A percentile compares a stretch with the other conserved stretches of the same genome.
Evolutionary conservation across 2,329 filamentous ascomycete species (phyloP).

Genomic region (Thielaviopsis ethacetica): DNA sequence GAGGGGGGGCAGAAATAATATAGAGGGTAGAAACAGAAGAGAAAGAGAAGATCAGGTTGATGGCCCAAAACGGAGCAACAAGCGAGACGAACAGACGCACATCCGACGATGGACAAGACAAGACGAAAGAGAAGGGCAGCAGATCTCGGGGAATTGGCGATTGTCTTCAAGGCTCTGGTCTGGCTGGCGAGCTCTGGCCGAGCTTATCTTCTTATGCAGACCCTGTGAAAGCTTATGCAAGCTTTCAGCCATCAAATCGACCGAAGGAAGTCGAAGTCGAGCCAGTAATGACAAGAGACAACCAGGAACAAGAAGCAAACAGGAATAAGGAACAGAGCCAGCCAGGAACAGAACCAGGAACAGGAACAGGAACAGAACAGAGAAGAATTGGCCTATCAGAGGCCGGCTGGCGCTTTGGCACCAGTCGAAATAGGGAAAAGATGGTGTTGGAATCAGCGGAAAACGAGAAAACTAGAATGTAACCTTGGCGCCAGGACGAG

Average conservation of each 20-base stretch:
- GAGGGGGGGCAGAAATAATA: background rate
- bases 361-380: background rate
- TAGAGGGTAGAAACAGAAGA: background rate
- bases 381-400: background rate
- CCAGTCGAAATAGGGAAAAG: slow-evolving; percentile 1
- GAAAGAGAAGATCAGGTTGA: background rate
- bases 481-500: background rate
- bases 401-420: background rate
- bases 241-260: too few species aligned
- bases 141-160: too few species aligned
- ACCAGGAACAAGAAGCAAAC: too few species aligned
- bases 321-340: background rate
- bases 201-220: too few species aligned
- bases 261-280: too few species aligned
- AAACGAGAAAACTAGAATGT: background rate
- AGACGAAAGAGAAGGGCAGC: background rate
- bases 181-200: too few species aligned
- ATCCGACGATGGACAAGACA: background rate
- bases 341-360: background rate
- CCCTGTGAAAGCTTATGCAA: too few species aligned
- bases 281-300: too few species aligned
- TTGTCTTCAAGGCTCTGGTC: too few species aligned
- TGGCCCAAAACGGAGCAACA: slow-evolving; percentile 1
- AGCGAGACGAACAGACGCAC: slow-evolving; percentile 3
- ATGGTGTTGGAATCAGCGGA: background rate